These are phyloP conservation scores for Colletotrichum falcatum DNA, from an alignment of 2,329 filamentous ascomycete genomes.

Conservation along the genomic window DNA sequence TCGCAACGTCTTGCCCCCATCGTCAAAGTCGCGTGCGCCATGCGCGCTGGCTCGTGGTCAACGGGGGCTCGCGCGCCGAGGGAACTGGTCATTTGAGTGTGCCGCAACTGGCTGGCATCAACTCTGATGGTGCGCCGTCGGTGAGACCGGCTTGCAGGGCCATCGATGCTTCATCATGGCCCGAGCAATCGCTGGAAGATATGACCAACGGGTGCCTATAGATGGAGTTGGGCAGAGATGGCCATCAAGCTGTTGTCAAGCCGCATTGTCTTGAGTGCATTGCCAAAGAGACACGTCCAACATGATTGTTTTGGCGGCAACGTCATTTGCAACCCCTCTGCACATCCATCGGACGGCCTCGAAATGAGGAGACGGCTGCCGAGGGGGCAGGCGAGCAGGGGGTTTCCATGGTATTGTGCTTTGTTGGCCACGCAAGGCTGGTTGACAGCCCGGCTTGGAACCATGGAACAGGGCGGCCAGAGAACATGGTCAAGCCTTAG, in stretches of 20 bases:
- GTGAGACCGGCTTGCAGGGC: slow-evolving; percentile 28
- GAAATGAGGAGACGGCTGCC: slow-evolving; percentile 16
- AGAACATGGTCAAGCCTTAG: slow-evolving; percentile 1
- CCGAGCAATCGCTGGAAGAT: neutral
- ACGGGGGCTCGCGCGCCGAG: slow-evolving; percentile 22
- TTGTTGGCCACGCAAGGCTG: slow-evolving; percentile 36
- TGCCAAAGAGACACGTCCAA: slow-evolving; percentile 16
- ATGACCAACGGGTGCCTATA: slow-evolving; percentile 14
- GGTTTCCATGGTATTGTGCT: slow-evolving; percentile 19
- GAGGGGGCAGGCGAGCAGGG: slow-evolving; percentile 21
- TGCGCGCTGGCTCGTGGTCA: neutral
- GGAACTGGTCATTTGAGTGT: slow-evolving; percentile 20
- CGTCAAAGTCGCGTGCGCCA: slow-evolving; percentile 3
- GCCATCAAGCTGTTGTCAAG: neutral
- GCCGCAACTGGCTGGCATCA: slow-evolving; percentile 19
- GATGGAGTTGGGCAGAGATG: slow-evolving; percentile 30
- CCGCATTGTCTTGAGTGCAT: slow-evolving; percentile 1
- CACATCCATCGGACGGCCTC: slow-evolving; percentile 20
- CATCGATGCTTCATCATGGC: slow-evolving; percentile 20
- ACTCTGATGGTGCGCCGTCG: slow-evolving; percentile 21
- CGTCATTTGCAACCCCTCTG: slow-evolving; percentile 9
- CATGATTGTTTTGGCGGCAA: slow-evolving; percentile 13
- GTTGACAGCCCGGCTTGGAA: slow-evolving; percentile 2
- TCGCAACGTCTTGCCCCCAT: slow-evolving; percentile 11
- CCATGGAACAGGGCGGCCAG: slow-evolving; percentile 22